A percentile compares a stretch with the other conserved stretches of the same genome.
Conservation (phyloP, 768 basidiomycete species). For the Termitomyces heimii region DNA sequence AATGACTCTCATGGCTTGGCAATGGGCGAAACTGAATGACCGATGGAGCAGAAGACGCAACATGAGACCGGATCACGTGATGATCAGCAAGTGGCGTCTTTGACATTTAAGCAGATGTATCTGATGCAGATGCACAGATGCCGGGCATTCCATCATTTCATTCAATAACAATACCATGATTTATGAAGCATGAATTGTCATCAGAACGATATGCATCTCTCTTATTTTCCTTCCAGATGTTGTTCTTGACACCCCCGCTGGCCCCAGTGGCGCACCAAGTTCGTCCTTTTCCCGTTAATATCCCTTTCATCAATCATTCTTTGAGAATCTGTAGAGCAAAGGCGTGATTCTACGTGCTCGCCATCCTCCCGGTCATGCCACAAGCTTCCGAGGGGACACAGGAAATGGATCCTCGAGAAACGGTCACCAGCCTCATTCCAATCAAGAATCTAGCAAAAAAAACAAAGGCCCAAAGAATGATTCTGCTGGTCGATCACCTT, state of each 20-base stretch:
- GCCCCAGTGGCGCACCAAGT: neutral
- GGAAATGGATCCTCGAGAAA: too few species aligned
- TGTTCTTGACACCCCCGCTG: neutral
- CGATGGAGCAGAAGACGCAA: conserved; percentile 13
- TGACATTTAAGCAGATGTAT: neutral
- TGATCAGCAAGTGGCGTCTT: neutral
- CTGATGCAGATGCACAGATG: neutral
- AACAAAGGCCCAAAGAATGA: neutral
- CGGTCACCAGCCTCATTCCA: too few species aligned
- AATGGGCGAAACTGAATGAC: conserved; percentile 12
- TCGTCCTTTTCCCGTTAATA: neutral
- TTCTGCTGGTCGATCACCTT: too few species aligned
- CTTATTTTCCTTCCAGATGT: neutral
- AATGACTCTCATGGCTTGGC: conserved; percentile 58
- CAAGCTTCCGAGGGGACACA: neutral
- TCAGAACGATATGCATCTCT: neutral
- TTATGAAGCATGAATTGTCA: neutral
- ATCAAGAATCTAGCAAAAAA: too few species aligned
- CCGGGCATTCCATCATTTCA: neutral
- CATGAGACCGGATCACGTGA: conserved; percentile 8
- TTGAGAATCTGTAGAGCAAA: neutral
- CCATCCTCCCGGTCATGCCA: neutral
- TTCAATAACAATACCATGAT: neutral
- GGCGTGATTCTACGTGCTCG: neutral
- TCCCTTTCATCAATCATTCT: neutral